These are phyloP conservation scores for Sinapis alba DNA, from an alignment of 441 rosid species.

Conservation along the genomic window DNA sequence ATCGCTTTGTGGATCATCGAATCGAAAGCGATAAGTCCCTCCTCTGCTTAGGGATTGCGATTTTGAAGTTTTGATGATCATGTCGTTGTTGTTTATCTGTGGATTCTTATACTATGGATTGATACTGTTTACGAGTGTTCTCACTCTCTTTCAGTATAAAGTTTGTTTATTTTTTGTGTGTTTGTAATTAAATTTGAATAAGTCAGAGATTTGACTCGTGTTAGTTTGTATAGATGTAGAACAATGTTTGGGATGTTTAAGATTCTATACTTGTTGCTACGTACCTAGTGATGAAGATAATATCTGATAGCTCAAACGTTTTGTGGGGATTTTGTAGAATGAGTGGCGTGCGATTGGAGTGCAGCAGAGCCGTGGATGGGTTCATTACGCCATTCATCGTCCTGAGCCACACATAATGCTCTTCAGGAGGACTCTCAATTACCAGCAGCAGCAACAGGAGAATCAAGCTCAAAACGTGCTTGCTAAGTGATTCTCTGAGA, in stretches of 20 bases:
- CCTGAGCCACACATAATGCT: slow-evolving; percentile 99
- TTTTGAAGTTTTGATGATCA: background rate
- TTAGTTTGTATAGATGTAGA: background rate
- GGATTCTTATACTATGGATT: background rate
- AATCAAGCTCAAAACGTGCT: slow-evolving; percentile 44
- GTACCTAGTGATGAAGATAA: background rate
- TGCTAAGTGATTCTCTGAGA: background rate
- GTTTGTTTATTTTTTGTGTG: background rate
- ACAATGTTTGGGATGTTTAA: background rate
- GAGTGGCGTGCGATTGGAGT: slow-evolving; percentile 98
- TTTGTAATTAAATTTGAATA: background rate
- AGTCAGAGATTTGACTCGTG: background rate
- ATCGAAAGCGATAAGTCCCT: background rate
- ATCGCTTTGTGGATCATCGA: background rate
- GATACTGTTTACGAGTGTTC: background rate
- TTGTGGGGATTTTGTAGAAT: background rate
- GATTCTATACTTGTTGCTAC: background rate
- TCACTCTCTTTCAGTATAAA: background rate
- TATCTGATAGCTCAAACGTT: background rate
- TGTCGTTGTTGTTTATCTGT: background rate
- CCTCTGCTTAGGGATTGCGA: background rate
- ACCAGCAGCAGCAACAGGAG: slow-evolving; percentile 63
- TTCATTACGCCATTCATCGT: slow-evolving; percentile 94
- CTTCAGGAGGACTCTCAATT: slow-evolving; percentile 94
- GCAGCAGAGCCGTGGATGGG: slow-evolving; percentile 99